These are phyloP conservation scores for rapeseed (Brassica napus) DNA, from an alignment of 345 rosid genomes.

Conservation along the genomic window Da-Ae NC_063452.1:51620501-51621000, in stretches of 20 bases:
- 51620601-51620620: not conserved
- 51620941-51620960: not conserved
- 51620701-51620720: constrained; percentile 50
- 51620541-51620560: not conserved
- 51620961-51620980: not conserved
- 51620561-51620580: not conserved
- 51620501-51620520: not conserved
- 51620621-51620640: not conserved
- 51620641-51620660: not conserved
- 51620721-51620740: constrained; percentile 75
- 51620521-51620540: not conserved
- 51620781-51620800: constrained; percentile 81
- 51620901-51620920: constrained; percentile 41
- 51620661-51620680: not conserved
- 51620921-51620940: constrained; percentile 40
- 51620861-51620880: constrained; percentile 82
- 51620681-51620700: not conserved
- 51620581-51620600: too few species aligned
- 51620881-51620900: constrained; percentile 64
- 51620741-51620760: constrained; percentile 84
- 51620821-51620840: constrained; percentile 70
- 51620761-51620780: constrained; percentile 80
- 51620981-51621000: not conserved
- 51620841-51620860: constrained; percentile 96
- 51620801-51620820: constrained; percentile 64